Conservation (phyloP, 371 early-diverging fungal genomes). For the Saksenaea oblongispora region DNA sequence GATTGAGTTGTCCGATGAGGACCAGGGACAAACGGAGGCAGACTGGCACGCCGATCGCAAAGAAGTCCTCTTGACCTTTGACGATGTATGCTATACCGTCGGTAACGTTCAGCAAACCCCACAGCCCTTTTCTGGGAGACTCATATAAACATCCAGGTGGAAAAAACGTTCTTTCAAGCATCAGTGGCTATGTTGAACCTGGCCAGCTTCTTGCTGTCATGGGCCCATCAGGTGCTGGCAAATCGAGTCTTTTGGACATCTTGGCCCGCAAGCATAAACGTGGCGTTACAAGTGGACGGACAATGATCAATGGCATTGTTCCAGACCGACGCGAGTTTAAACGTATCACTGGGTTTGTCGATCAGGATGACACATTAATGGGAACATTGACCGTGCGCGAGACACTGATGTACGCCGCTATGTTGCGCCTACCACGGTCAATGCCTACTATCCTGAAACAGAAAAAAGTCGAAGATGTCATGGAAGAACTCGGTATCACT, state of each 20-base stretch:
- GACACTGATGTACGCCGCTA: conserved; percentile 84
- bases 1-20: conserved; percentile 24
- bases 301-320: conserved; percentile 79
- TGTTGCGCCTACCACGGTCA: conserved; percentile 72
- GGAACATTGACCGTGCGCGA: conserved; percentile 89
- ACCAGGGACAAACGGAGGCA: conserved; percentile 16
- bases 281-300: conserved; percentile 84
- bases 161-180: conserved; percentile 40
- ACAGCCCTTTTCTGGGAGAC: neutral
- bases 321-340: conserved; percentile 59
- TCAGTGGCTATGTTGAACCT: conserved; percentile 58
- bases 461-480: conserved; percentile 65
- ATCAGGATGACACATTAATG: conserved; percentile 90
- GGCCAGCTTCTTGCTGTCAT: conserved; percentile 74
- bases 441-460: conserved; percentile 55
- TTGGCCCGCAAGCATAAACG: conserved; percentile 84
- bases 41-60: conserved; percentile 12
- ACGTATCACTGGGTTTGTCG: conserved; percentile 82
- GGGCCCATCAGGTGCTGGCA: conserved; percentile 52
- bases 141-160: conserved; percentile 13
- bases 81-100: conserved; percentile 37
- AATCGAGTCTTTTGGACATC: conserved; percentile 69
- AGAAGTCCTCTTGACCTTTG: conserved; percentile 34
- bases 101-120: conserved; percentile 16
- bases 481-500: conserved; percentile 69